Percentiles rank a stretch among this genome's conserved stretches.
These are phyloP conservation scores for Kokia cookei DNA, from an alignment of 441 rosid species.

Conservation along the genomic window DNA sequence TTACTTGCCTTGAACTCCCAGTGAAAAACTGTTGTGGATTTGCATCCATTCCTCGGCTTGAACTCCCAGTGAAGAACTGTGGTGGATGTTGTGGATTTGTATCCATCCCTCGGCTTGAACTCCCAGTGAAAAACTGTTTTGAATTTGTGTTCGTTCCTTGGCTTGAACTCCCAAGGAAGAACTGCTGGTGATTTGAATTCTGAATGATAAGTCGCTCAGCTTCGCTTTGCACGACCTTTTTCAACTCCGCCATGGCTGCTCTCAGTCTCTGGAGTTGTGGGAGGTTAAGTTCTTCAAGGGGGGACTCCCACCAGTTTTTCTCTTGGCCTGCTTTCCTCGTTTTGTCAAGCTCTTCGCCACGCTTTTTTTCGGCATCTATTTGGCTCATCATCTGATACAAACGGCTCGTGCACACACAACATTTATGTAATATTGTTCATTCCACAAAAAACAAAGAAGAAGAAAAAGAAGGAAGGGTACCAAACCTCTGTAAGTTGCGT, in stretches of 20 bases:
- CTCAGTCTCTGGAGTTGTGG: conserved; percentile 29
- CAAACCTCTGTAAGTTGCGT: conserved; percentile 36
- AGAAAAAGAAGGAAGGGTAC: too few relatives aligned
- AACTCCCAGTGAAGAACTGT: too few relatives aligned
- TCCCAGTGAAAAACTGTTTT: too few relatives aligned
- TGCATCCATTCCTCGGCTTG: too few relatives aligned
- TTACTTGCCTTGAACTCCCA: too few relatives aligned
- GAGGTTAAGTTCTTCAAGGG: conserved; percentile 28
- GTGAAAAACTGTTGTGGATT: too few relatives aligned
- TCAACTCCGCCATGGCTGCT: conserved; percentile 19
- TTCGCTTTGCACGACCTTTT: conserved; percentile 25
- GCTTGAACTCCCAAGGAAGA: conserved; percentile 8
- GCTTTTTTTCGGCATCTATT: conserved; percentile 32
- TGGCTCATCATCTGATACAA: conserved; percentile 6
- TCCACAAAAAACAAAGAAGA: too few relatives aligned
- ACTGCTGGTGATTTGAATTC: conserved; percentile 9
- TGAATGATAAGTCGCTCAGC: conserved; percentile 24
- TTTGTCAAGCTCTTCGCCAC: conserved; percentile 25
- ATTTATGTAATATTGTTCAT: background rate
- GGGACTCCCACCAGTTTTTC: conserved; percentile 44
- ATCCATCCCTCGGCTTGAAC: too few relatives aligned
- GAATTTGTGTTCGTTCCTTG: background rate
- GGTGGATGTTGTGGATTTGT: too few relatives aligned
- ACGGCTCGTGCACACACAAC: too few relatives aligned
- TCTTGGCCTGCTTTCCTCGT: conserved; percentile 13